Conservation (phyloP, 1,284 basidiomycete species). For the Heterobasidion parviporum region DNA sequence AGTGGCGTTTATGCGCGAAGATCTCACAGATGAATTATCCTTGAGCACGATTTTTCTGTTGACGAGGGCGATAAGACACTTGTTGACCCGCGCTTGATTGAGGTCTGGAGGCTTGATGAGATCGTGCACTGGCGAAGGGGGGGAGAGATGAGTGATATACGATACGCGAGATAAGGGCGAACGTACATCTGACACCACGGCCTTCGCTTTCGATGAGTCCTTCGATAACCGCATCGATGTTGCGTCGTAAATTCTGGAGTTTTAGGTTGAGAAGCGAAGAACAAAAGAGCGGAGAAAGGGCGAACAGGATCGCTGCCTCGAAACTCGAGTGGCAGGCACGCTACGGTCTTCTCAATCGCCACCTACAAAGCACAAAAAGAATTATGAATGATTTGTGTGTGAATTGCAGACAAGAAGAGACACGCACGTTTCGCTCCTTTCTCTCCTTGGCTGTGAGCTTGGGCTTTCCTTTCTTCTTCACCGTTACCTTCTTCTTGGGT, state of each 20-base stretch:
- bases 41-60: conserved; percentile 82
- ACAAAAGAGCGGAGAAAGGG: conserved; percentile 3
- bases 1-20: no score
- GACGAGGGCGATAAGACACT: conserved; percentile 86
- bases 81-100: conserved; percentile 85
- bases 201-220: conserved; percentile 50
- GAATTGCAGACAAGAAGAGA: no score
- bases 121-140: conserved; percentile 53
- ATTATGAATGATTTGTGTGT: no score
- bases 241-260: conserved; percentile 56
- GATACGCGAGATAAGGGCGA: neutral
- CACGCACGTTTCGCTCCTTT: conserved; percentile 65
- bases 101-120: conserved; percentile 77
- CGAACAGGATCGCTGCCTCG: conserved; percentile 79
- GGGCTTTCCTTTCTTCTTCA: conserved; percentile 59
- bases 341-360: conserved; percentile 67
- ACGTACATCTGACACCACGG: conserved; percentile 49
- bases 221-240: conserved; percentile 74
- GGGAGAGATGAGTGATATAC: neutral
- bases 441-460: conserved; percentile 76
- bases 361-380: conserved; percentile 27
- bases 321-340: conserved; percentile 83
- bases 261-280: neutral
- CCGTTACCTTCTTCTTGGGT: conserved; percentile 16
- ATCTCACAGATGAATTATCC: conserved; percentile 54